A percentile compares a stretch with the other conserved stretches of the same genome.
Conservation (phyloP, 441 rosid species). For the Pelargonium myrrhifolium region DNA sequence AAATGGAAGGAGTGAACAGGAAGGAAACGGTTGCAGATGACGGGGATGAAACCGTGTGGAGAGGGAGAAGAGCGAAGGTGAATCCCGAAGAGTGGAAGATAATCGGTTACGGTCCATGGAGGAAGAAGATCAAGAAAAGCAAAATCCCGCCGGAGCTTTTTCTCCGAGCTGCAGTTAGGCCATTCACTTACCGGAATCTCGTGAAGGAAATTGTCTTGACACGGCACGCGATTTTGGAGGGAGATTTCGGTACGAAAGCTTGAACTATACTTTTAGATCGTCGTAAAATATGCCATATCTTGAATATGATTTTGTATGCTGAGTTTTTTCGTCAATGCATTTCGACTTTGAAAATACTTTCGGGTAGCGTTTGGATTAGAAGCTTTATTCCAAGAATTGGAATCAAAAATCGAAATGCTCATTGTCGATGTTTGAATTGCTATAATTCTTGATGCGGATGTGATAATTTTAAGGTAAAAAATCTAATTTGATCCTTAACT, state of each 20-base stretch:
- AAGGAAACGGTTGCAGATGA: conserved; percentile 30
- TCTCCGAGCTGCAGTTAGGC: conserved; percentile 71
- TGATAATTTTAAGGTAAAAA: too few relatives aligned
- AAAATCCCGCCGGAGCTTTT: conserved; percentile 77
- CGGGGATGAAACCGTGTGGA: conserved; percentile 49
- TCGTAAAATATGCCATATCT: not conserved
- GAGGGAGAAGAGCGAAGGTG: conserved; percentile 68
- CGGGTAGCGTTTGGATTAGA: too few relatives aligned
- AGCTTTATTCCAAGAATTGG: too few relatives aligned
- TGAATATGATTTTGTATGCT: not conserved
- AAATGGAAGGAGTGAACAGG: conserved; percentile 5
- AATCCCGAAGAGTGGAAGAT: conserved; percentile 70
- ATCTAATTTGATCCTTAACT: too few relatives aligned
- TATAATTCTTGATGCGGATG: too few relatives aligned
- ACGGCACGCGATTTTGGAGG: conserved; percentile 84
- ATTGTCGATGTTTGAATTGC: too few relatives aligned
- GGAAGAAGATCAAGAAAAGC: conserved; percentile 65
- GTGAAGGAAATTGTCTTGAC: conserved; percentile 90
- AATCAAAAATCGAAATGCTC: too few relatives aligned
- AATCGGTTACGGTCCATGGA: conserved; percentile 67
- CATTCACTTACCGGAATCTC: conserved; percentile 79
- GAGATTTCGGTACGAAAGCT: conserved; percentile 54
- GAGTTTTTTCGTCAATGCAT: not conserved
- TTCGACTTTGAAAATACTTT: too few relatives aligned
- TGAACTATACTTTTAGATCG: conserved; percentile 16